Percentiles rank a stretch among this genome's conserved stretches.
Evolutionary conservation across 176 grass and related monocot species (phyloP).

Genomic region (Cenchrus purpureus): DNA sequence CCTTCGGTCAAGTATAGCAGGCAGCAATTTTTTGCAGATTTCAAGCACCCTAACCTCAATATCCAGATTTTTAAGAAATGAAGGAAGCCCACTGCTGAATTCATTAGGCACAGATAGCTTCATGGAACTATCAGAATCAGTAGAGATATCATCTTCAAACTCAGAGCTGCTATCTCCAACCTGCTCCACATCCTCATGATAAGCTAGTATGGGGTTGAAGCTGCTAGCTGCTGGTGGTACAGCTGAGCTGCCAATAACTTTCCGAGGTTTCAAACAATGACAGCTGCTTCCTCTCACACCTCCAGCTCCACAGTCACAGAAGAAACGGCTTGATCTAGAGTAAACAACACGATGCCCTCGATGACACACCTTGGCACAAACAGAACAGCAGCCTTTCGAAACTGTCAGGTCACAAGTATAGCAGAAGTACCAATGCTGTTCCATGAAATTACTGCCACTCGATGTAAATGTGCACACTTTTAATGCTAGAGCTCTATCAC

Average conservation of each 20-base stretch:
- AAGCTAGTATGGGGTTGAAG: constrained; percentile 69
- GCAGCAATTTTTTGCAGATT: constrained; percentile 89
- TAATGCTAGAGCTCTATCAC: constrained; percentile 76
- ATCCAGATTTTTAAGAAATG: constrained; percentile 68
- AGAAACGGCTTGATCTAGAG: constrained; percentile 96
- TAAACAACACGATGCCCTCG: constrained; percentile 95
- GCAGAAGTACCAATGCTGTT: constrained; percentile 99
- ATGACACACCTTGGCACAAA: constrained; percentile 95
- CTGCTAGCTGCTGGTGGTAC: constrained; percentile 49
- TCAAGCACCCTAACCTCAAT: constrained; percentile 79
- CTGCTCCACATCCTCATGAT: constrained; percentile 75
- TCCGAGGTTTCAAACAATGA: constrained; percentile 93
- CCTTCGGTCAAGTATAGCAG: constrained; percentile 67
- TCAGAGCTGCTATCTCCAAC: constrained; percentile 82
- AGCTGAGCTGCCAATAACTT: constrained; percentile 65
- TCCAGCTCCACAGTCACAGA: constrained; percentile 97
- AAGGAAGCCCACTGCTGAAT: constrained; percentile 70
- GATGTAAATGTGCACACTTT: constrained; percentile 99
- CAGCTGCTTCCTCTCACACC: constrained; percentile 92
- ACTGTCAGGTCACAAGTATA: constrained; percentile 98
- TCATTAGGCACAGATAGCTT: constrained; percentile 77
- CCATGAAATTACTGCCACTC: constrained; percentile 99
- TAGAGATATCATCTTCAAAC: constrained; percentile 90
- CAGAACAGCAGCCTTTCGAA: constrained; percentile 95
- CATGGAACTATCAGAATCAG: constrained; percentile 66